A percentile compares a stretch with the other conserved stretches of the same genome.
Evolutionary conservation across 768 basidiomycete species (phyloP).

Genomic region (Daedaleopsis nitida): DNA sequence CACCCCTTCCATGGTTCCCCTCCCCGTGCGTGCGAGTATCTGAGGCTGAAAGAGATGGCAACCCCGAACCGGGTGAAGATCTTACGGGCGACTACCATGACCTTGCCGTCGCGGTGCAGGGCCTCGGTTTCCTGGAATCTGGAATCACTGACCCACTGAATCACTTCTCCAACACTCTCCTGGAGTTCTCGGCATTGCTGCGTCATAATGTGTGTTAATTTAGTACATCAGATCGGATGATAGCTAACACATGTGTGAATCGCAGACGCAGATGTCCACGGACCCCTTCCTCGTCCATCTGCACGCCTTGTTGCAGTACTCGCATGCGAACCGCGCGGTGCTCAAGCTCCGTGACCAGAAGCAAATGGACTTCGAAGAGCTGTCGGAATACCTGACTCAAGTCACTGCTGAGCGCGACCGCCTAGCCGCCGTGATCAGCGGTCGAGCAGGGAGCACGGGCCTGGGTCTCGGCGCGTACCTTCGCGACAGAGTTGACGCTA

Average conservation of each 20-base stretch:
- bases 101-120: conserved; percentile 93
- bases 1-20: conserved; percentile 24
- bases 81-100: conserved; percentile 97
- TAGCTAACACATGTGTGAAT: background rate
- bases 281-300: conserved; percentile 91
- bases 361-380: conserved; percentile 97
- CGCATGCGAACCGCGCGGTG: conserved; percentile 90
- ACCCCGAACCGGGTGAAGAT: conserved; percentile 85
- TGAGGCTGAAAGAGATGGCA: conserved; percentile 86
- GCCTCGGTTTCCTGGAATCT: conserved; percentile 95
- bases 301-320: conserved; percentile 92
- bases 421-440: conserved; percentile 84
- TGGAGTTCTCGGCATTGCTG: conserved; percentile 90
- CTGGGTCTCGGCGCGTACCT: conserved; percentile 87
- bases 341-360: conserved; percentile 97
- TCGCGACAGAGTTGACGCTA: conserved; percentile 87
- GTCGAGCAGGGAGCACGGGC: conserved; percentile 84
- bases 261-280: conserved; percentile 83
- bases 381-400: conserved; percentile 92
- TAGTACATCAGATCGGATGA: background rate
- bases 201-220: conserved; percentile 70
- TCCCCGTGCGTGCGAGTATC: conserved; percentile 45
- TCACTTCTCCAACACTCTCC: conserved; percentile 92
- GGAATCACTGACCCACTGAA: conserved; percentile 98
- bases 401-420: conserved; percentile 92